Base-by-base conservation (phyloP, 2,329 filamentous ascomycete genomes). In the Trichocomaceae sp. region DNA sequence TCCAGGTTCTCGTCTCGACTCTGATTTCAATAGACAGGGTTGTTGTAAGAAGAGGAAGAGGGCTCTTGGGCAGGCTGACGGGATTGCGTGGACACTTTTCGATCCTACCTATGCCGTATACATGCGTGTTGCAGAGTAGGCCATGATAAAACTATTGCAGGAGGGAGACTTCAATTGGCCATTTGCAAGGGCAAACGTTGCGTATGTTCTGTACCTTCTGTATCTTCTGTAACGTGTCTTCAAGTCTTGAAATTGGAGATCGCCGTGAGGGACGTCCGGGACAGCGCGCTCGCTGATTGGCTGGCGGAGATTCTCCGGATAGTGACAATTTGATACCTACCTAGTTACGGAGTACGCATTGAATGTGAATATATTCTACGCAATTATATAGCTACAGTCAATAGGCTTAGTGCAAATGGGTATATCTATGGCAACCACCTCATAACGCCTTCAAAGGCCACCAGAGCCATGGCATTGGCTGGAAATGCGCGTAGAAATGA, bases 401-500 rank as follows among this genome's bases (percentile, higher is more conserved):
- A 20, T 12, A 20, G 13, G 19, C 41, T n/a, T 15, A 50, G 42
- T 53, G 31, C 37, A 31, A 41, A 13, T 22, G 45, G 49, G 45
- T 53, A 53, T 56, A 15, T 44, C 62, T 64, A 76, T 52, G 73
- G 72, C 59, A 77, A 62, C 52, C 63, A 66, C 57, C 90, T 82
- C 88, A 96, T 92, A 52, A 93, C 87, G 2, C 86, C 88, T 71
- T 99, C 93, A 77, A 97, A 97, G 26, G 88, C 91, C 52, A 96
- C 84, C 67, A 97, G 73, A 1, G 93, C 92, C 82, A 93, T 87
- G 0, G 91, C 93, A 76, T 97, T 97, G 22, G 93, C 92, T 13
- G 93, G 93, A 70, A 97, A 97, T 3, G 93, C 93, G 61, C 93
- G 79, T 67, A 97, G 69, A 69, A 97, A 96, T 69, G 92, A 97